Evolutionary conservation across 2,329 filamentous ascomycete species (phyloP), one percentile per base, ranked within the genome.

Genomic region (Delphinella strobiligena): DNA sequence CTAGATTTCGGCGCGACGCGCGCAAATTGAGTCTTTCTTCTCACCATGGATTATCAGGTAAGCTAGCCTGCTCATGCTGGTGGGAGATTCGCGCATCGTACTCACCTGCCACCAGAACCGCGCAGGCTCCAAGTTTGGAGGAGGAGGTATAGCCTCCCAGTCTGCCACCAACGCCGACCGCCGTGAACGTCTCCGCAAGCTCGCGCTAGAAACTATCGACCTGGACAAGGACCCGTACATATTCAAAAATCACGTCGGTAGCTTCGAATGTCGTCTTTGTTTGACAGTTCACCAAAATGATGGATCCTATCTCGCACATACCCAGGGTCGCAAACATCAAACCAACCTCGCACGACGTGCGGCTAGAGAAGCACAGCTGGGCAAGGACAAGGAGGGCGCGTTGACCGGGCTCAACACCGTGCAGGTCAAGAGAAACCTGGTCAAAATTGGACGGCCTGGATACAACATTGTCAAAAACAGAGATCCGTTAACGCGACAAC

Each of bases 161-260:
- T 88, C 82, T 54, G 85, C 87, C 43, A 93, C 87, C 47, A 96
- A 96, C 63, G 89, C 91, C 49, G 91, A 96, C 74, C 86, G 91
- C 44, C 85, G 91, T 60, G 91, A 98, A 64, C 88, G 91, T 47
- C 81, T 98, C 30, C 87, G 89, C 62, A 95, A 95, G 69, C 87
- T 98, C 58, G 91, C 91, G 43, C 84, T 98, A 56, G 91, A 98
- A 67, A 93, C 87, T 41, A 98, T 98, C 71, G 89, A 96, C 68
- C 83, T 96, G 47, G 91, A 96, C 67, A 96, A 95, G 67, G 91
- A 98, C 67, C 91, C 91, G 0, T 98, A 96, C 75, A 95, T 96
- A 71, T 98, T 98, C 80, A 93, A 93, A 63, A 98, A 98, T 71
- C 89, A 98, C 64, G 85, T 96, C 54, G 91, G 91, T 56, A 91